These are phyloP conservation scores for Alternaria consortialis DNA, from an alignment of 2,329 filamentous ascomycete species.

Conservation along the genomic window DNA sequence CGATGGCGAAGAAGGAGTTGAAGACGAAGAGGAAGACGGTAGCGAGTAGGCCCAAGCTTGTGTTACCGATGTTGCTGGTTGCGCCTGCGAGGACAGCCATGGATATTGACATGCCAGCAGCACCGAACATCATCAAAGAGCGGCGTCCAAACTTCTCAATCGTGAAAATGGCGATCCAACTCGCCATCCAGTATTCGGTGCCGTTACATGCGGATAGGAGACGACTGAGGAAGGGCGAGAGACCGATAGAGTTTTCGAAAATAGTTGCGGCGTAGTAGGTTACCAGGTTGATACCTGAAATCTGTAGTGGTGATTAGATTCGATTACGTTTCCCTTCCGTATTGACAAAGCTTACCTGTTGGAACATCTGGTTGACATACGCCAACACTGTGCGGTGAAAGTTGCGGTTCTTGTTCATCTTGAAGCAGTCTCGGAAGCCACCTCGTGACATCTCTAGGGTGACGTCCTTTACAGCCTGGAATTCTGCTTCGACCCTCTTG, in stretches of 20 bases:
- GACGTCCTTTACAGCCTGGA: slow-evolving; percentile 50
- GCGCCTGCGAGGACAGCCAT: slow-evolving; percentile 49
- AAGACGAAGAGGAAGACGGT: slow-evolving; percentile 91
- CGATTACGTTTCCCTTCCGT: no score
- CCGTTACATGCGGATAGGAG: slow-evolving; percentile 53
- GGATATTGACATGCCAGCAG: slow-evolving; percentile 45
- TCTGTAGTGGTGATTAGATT: slow-evolving; percentile 42
- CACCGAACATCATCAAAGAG: slow-evolving; percentile 51
- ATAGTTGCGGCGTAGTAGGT: slow-evolving; percentile 56
- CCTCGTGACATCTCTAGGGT: slow-evolving; percentile 54
- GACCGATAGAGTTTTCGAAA: slow-evolving; percentile 53
- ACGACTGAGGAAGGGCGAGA: slow-evolving; percentile 47
- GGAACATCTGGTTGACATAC: slow-evolving; percentile 58
- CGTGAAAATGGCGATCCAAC: slow-evolving; percentile 54
- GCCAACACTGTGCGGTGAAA: slow-evolving; percentile 56
- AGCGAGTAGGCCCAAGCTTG: slow-evolving; percentile 49
- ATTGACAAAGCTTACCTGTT: slow-evolving; percentile 46
- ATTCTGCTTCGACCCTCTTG: slow-evolving; percentile 49
- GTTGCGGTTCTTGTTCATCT: slow-evolving; percentile 59
- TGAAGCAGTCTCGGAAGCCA: slow-evolving; percentile 66
- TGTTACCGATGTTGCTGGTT: slow-evolving; percentile 38
- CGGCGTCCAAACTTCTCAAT: slow-evolving; percentile 52
- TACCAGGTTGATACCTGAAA: slow-evolving; percentile 50
- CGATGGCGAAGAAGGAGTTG: slow-evolving; percentile 90
- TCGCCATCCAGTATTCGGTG: slow-evolving; percentile 54